Percentiles rank a stretch among this genome's conserved stretches.
Conservation (phyloP, 305 asterid species). For the Plantago lanceolata region DNA sequence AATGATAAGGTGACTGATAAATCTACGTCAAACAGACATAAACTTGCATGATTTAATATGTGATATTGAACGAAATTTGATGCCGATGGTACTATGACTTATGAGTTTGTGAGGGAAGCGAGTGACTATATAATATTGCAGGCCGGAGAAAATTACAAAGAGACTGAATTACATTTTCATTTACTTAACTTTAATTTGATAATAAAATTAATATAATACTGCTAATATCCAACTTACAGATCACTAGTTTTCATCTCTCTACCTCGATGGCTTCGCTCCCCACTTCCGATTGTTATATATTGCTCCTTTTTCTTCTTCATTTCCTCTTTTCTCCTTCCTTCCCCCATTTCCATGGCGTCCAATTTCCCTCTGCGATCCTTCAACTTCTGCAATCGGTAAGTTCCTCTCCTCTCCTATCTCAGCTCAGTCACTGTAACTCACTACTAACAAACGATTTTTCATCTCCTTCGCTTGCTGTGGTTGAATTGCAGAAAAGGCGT, state of each 20-base stretch:
- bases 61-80: no score
- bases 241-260: constrained; percentile 8
- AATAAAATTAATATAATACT: neutral
- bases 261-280: constrained; percentile 43
- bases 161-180: constrained; percentile 7
- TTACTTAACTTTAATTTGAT: neutral
- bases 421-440: neutral
- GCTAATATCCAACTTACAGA: constrained; percentile 2
- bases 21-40: no score
- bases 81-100: no score
- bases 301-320: constrained; percentile 17
- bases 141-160: constrained; percentile 47
- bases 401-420: constrained; percentile 1
- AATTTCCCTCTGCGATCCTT: constrained; percentile 34
- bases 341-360: constrained; percentile 40
- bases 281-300: constrained; percentile 19
- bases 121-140: neutral
- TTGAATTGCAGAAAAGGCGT: constrained; percentile 39
- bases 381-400: constrained; percentile 37
- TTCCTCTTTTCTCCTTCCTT: constrained; percentile 18
- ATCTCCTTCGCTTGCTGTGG: neutral
- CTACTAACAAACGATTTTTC: neutral
- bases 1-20: no score
- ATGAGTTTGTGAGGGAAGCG: no score
- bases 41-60: no score